phyloP scores from a whole-genome alignment of 352 stramenopile species.

The Globisporangium apiculatum region DNA sequence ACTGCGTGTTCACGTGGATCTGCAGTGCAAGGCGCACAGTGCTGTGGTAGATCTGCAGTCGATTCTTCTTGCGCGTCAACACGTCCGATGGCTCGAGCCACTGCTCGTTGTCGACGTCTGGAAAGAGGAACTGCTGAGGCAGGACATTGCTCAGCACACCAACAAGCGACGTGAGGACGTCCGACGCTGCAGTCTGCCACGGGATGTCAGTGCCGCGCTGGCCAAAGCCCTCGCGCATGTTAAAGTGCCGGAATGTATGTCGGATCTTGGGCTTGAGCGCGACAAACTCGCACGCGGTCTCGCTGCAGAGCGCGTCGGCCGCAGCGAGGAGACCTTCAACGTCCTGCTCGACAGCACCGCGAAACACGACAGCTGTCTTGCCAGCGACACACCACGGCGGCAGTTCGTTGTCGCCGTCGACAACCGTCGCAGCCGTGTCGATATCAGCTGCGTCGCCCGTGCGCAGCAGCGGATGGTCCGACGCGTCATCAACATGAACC shows the following conservation, averaged over 20 bases:
- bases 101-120: constrained; percentile 17
- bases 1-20: constrained; percentile 37
- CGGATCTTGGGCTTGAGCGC: constrained; percentile 47
- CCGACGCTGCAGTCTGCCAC: constrained; percentile 36
- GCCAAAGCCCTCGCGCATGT: constrained; percentile 54
- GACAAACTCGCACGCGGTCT: constrained; percentile 42
- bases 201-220: constrained; percentile 27
- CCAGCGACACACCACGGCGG: constrained; percentile 32
- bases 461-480: neutral
- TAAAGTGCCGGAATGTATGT: constrained; percentile 45
- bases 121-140: constrained; percentile 35
- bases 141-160: constrained; percentile 48
- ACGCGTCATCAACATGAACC: neutral
- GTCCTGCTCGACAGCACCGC: constrained; percentile 40
- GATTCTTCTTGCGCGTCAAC: constrained; percentile 15
- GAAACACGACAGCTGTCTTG: constrained; percentile 48
- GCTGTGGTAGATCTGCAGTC: constrained; percentile 39
- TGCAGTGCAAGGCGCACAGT: constrained; percentile 32
- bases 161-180: constrained; percentile 45
- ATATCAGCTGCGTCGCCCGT: neutral
- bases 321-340: constrained; percentile 28
- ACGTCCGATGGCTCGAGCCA: constrained; percentile 15
- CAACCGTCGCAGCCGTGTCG: neutral
- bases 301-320: constrained; percentile 28
- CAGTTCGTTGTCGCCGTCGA: neutral